Base-by-base conservation (phyloP, 495 filamentous ascomycete genomes). In the Lasiosphaeriaceae sp. region DNA sequence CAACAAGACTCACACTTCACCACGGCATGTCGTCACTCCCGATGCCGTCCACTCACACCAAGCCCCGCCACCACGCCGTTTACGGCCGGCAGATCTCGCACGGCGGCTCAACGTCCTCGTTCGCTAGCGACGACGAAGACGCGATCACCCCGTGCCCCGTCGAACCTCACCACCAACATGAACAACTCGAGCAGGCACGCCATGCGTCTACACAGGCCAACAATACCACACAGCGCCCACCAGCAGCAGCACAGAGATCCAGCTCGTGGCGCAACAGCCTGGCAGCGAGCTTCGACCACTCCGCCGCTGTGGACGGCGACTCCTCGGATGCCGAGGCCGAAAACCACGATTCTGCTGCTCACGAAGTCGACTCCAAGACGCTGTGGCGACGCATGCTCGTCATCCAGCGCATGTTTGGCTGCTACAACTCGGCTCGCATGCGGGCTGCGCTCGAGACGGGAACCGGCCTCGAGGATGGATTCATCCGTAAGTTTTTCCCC, bases 371-470 rank as follows among this genome's bases (percentile, higher is more conserved):
- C 55, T 64, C 70, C 21, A 66, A 65, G 47, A 66, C 64, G 24
- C 65, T 78, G 19, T 78, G 75, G 75, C 60, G 64, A 47, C 71
- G 74, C 23, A 78, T 78, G 75, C 64, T 78, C 21, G 68, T 66
- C 14, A 68, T 78, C 11, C 75, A 78, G 58, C 58, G 59, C 37
- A 68, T 57, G 20, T 77, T 72, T 29, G 71, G 74, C 9, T 77
- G 74, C 58, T 78, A 78, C 54, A 75, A 74, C 43, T 76, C 73
- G 8, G 71, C 75, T 19, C 59, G 75, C 23, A 76, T 78, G 74
- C 64, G 64, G 22, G 71, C 73, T 12, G 75, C 75, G 5, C 55
- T 78, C 21, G 71, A 69, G 11, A 66, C 60, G n/a, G 69, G 65
- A 9, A 65, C 62, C 14, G 61, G 66, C 3, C 9, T 31, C 21